Percentiles rank a stretch among this genome's conserved stretches.
phyloP scores from a whole-genome alignment of 345 rosid species.

The Carallia pectinifolia region DNA sequence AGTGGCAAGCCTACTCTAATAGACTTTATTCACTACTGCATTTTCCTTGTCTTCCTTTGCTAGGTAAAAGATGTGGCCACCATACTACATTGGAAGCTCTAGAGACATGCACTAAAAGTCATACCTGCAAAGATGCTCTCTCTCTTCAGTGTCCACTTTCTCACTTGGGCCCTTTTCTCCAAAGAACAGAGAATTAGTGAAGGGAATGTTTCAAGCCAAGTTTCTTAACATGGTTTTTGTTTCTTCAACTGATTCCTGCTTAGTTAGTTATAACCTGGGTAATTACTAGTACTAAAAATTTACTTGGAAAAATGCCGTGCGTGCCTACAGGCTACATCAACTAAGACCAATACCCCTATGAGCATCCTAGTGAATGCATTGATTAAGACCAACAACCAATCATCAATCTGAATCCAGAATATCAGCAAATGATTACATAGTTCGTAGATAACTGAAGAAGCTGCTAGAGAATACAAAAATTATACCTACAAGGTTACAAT shows the following conservation, averaged over 20 bases:
- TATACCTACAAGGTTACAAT: no score
- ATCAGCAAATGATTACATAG: no score
- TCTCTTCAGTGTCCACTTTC: conserved; percentile 21
- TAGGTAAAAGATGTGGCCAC: conserved; percentile 99
- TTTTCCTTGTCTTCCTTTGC: conserved; percentile 33
- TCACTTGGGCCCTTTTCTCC: conserved; percentile 13
- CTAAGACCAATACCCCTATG: no score
- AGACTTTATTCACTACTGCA: conserved; percentile 45
- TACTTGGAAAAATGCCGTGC: no score
- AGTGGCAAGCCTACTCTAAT: conserved; percentile 14
- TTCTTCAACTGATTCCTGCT: conserved; percentile 2
- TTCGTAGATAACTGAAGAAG: no score
- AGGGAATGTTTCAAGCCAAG: conserved; percentile 13
- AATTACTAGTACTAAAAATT: not conserved
- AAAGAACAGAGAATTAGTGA: conserved; percentile 12
- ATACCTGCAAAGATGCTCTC: conserved; percentile 33
- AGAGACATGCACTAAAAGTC: conserved; percentile 38
- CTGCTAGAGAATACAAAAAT: no score
- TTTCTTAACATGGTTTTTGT: conserved; percentile 10
- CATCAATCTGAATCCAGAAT: no score
- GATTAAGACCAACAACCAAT: no score
- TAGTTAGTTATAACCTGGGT: not conserved
- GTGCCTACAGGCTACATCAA: no score
- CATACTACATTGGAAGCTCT: conserved; percentile 98
- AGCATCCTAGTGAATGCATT: no score